Base-by-base conservation (phyloP, 2,329 filamentous ascomycete species). In the Huntiella bhutanensis region DNA sequence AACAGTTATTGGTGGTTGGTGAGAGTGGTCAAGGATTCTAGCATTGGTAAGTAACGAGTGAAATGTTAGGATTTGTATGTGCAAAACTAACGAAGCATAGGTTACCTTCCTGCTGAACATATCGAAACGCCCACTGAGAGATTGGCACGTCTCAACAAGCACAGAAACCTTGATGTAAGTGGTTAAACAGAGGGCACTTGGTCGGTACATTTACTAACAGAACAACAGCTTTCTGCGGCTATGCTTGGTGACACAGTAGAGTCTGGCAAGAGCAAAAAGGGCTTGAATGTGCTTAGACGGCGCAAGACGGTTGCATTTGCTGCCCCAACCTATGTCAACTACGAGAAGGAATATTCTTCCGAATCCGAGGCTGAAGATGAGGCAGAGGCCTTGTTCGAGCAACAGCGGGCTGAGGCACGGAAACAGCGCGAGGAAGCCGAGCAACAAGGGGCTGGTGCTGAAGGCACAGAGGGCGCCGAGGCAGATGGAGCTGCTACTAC, bases 1-100 rank as follows among this genome's bases (percentile, higher is more conserved):
- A 98, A 98, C 65, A 96, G 87, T 64, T 98, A 98, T 62, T 98
- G 91, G 91, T 98, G 91, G 91, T 74, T 98, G 51, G 91, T 98
- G 11, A 75, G 88, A 53, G 83, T 98, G 40, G 87, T 96, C 45
- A 96, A 96, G 62, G 91, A 98, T 63, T 92, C 83, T 60, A 96
- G 86, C 59, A 98, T 98, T 61, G 75, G 72, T 77, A 60, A 48
- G 66, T 55, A 35, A 28, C 22, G 8, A 28, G 22, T 28, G 22
- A 28, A 28, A 41, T 32, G 1, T n/a, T 5, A 11, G 16, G 11
- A 13, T 28, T 32, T 17, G 16, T 12, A 8, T 15, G 33, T 7
- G n/a, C 32, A 22, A 32, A 41, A 19, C 38, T 17, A 16, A 15
- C 15, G 4, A 40, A 28, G 13, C 15, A 40, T 51, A 94, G 88